phyloP scores from a whole-genome alignment of 495 filamentous ascomycete genomes.

The Neurospora sp. region DNA sequence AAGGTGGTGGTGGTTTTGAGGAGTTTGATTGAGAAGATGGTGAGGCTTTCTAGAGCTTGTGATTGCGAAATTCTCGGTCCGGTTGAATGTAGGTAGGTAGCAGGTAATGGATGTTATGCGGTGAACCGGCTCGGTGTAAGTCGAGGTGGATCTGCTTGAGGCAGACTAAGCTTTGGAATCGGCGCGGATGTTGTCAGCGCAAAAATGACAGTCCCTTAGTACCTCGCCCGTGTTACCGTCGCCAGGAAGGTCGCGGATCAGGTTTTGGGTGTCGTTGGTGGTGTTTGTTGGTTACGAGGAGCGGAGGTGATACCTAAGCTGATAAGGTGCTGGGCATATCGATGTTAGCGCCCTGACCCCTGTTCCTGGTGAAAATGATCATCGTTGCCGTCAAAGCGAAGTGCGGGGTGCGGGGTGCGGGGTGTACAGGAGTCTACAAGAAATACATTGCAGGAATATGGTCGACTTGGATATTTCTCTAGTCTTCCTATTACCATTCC shows the following conservation, averaged over 20 bases:
- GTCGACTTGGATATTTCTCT: not conserved
- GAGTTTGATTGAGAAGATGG: not conserved
- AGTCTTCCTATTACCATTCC: not conserved
- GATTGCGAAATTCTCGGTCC: not conserved
- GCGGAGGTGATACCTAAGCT: not conserved
- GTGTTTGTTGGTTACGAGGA: not conserved
- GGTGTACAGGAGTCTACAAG: no score
- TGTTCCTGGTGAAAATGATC: not conserved
- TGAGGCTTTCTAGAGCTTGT: not conserved
- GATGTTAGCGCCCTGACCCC: not conserved
- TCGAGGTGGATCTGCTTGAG: not conserved
- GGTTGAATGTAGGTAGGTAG: not conserved
- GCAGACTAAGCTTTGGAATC: not conserved
- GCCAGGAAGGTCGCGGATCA: not conserved
- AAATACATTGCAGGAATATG: not conserved
- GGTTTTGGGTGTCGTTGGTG: not conserved
- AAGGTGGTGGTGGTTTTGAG: not conserved
- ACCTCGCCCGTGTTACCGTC: not conserved
- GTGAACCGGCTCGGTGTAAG: not conserved
- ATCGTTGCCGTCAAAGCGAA: not conserved
- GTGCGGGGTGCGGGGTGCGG: not conserved
- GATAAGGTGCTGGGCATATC: not conserved
- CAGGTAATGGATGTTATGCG: not conserved
- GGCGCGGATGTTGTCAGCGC: not conserved
- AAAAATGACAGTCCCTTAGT: not conserved